Conservation (phyloP, 352 stramenopile genomes). For the Pythium vanterpoolii region DNA sequence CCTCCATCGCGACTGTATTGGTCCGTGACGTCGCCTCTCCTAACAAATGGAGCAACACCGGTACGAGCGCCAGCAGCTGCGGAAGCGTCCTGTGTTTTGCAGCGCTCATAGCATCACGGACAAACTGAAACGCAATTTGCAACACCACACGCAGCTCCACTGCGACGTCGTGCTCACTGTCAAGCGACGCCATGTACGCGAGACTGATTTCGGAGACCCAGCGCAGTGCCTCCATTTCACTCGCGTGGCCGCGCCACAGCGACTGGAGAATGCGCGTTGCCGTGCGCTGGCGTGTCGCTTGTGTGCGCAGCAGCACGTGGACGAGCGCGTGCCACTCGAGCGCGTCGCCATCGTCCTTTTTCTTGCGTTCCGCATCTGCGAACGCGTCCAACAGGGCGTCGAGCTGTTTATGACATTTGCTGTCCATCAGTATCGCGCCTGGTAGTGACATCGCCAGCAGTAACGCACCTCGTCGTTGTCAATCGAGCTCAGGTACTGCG, state of each 20-base stretch:
- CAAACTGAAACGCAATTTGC: slow-evolving; percentile 49
- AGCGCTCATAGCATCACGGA: slow-evolving; percentile 42
- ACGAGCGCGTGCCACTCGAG: slow-evolving; percentile 62
- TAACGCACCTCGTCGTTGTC: slow-evolving; percentile 53
- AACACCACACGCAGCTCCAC: slow-evolving; percentile 54
- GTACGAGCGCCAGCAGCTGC: slow-evolving; percentile 59
- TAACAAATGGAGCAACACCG: slow-evolving; percentile 48
- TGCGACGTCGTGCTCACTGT: slow-evolving; percentile 5
- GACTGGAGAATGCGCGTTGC: slow-evolving; percentile 50
- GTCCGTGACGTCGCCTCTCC: slow-evolving; percentile 21
- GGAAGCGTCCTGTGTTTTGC: slow-evolving; percentile 40
- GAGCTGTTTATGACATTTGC: slow-evolving; percentile 30
- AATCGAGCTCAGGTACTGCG: slow-evolving; percentile 56
- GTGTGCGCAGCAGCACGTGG: slow-evolving; percentile 53
- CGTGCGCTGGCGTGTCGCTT: slow-evolving; percentile 47
- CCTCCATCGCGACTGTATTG: background rate
- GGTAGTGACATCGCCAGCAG: background rate
- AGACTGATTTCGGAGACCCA: slow-evolving; percentile 75
- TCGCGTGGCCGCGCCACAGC: slow-evolving; percentile 48
- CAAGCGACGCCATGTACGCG: slow-evolving; percentile 42
- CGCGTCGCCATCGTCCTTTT: slow-evolving; percentile 30
- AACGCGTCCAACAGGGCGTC: slow-evolving; percentile 60
- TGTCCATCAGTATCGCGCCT: background rate
- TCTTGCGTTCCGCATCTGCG: slow-evolving; percentile 33
- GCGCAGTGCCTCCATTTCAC: slow-evolving; percentile 70